phyloP scores from a whole-genome alignment of 306 rosid species.

The Quercus glauca region DNA sequence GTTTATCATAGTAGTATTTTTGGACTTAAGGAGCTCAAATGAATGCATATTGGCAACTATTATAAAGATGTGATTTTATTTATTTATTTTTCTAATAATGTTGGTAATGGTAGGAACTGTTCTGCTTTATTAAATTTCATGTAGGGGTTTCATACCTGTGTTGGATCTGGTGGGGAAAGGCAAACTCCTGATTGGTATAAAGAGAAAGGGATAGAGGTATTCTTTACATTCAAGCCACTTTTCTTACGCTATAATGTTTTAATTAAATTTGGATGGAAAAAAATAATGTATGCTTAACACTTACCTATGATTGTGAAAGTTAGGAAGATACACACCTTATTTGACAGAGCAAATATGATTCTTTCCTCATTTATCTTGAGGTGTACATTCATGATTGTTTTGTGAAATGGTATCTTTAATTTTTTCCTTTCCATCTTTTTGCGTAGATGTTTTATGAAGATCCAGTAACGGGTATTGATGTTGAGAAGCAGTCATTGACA shows the following conservation, averaged over 20 bases:
- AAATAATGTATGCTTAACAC: not conserved
- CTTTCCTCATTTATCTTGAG: not conserved
- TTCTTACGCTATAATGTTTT: not conserved
- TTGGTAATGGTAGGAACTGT: not conserved
- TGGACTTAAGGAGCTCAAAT: not conserved
- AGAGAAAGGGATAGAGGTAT: slow-evolving; percentile 88
- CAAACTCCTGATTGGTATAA: slow-evolving; percentile 92
- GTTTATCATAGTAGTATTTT: not conserved
- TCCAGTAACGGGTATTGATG: slow-evolving; percentile 63
- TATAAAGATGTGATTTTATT: too few relatives aligned
- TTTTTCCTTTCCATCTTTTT: slow-evolving; percentile 3
- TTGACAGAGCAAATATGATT: not conserved
- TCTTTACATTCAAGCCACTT: slow-evolving; percentile 1
- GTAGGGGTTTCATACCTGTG: slow-evolving; percentile 97
- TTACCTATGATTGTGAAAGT: not conserved
- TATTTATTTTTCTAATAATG: too few relatives aligned
- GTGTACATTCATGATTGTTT: not conserved
- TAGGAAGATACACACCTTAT: not conserved
- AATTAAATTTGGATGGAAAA: not conserved
- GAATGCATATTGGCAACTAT: too few relatives aligned
- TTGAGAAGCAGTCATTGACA: slow-evolving; percentile 60
- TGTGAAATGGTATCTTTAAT: slow-evolving; percentile 1
- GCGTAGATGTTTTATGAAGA: slow-evolving; percentile 71
- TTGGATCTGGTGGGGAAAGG: slow-evolving; percentile 97
- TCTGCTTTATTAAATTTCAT: not conserved